Conservation (phyloP, 768 basidiomycete genomes). For the Pisolithus marmoratus region DNA sequence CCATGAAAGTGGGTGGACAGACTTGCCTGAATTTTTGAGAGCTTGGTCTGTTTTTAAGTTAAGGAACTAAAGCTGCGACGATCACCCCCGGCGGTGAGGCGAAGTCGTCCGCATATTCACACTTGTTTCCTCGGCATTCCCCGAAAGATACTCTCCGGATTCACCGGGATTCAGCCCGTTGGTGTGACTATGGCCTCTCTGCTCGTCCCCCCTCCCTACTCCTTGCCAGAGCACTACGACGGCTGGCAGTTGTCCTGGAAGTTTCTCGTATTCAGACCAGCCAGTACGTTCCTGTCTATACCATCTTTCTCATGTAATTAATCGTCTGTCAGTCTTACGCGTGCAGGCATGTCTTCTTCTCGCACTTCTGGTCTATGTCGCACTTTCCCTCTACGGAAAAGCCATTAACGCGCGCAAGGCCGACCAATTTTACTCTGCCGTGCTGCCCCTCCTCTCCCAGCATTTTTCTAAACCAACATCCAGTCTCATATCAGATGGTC, state of each 20-base stretch:
- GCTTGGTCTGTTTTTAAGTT: not conserved
- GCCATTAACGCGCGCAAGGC: constrained; percentile 54
- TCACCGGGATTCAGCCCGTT: not conserved
- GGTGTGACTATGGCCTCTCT: constrained; percentile 6
- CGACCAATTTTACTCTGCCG: constrained; percentile 58
- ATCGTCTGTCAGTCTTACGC: constrained; percentile 46
- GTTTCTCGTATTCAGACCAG: constrained; percentile 76
- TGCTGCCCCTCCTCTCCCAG: constrained; percentile 49
- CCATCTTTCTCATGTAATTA: not conserved
- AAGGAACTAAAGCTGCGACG: too few relatives aligned
- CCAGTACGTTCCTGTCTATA: constrained; percentile 39
- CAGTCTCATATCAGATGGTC: constrained; percentile 60
- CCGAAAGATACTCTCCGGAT: not conserved
- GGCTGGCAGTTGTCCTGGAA: constrained; percentile 73
- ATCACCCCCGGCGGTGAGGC: too few relatives aligned
- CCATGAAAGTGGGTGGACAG: constrained; percentile 14
- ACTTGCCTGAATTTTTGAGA: constrained; percentile 3
- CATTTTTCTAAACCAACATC: constrained; percentile 72
- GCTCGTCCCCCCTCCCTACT: constrained; percentile 54
- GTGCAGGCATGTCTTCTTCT: constrained; percentile 55
- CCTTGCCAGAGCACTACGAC: constrained; percentile 55
- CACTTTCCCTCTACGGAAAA: constrained; percentile 55
- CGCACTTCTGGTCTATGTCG: constrained; percentile 50
- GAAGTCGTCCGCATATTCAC: not conserved
- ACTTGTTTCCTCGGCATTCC: not conserved